Conservation (phyloP, 164 flowering plant species). For the Vitis labrusca region DNA sequence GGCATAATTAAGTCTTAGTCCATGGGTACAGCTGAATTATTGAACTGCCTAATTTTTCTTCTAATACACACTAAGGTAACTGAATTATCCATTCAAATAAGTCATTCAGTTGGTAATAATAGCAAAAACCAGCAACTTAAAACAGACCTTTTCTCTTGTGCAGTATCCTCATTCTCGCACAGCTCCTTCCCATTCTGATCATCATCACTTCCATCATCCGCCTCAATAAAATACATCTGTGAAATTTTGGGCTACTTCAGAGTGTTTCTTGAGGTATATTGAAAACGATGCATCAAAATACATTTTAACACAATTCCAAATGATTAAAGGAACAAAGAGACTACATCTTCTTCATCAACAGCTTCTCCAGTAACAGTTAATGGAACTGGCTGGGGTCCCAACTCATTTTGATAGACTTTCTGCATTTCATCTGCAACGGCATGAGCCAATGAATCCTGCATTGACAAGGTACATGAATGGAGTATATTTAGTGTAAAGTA, state of each 20-base stretch:
- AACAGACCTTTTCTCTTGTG: slow-evolving; percentile 48
- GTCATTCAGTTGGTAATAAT: not conserved
- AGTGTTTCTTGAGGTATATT: too few species aligned
- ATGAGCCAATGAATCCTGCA: slow-evolving; percentile 81
- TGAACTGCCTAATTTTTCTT: too few species aligned
- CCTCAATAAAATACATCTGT: slow-evolving; percentile 78
- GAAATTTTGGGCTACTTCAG: not conserved
- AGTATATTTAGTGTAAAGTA: not conserved
- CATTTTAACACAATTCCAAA: not conserved
- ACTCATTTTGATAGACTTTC: slow-evolving; percentile 66
- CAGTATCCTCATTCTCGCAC: slow-evolving; percentile 34
- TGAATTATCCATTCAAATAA: not conserved
- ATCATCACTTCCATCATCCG: slow-evolving; percentile 53
- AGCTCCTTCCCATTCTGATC: slow-evolving; percentile 36
- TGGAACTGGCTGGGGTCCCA: slow-evolving; percentile 93
- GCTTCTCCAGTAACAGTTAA: slow-evolving; percentile 61
- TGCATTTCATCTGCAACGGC: slow-evolving; percentile 99
- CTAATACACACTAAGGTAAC: not conserved
- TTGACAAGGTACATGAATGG: not conserved
- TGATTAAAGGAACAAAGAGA: slow-evolving; percentile 14
- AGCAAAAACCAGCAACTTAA: not conserved
- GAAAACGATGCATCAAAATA: too few species aligned
- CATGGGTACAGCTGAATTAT: too few species aligned
- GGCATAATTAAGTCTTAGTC: too few species aligned
- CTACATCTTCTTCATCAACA: slow-evolving; percentile 86